A percentile compares a stretch with the other conserved stretches of the same genome.
phyloP scores from a whole-genome alignment of 2,329 filamentous ascomycete species.

The Thermoascus crustaceus region DNA sequence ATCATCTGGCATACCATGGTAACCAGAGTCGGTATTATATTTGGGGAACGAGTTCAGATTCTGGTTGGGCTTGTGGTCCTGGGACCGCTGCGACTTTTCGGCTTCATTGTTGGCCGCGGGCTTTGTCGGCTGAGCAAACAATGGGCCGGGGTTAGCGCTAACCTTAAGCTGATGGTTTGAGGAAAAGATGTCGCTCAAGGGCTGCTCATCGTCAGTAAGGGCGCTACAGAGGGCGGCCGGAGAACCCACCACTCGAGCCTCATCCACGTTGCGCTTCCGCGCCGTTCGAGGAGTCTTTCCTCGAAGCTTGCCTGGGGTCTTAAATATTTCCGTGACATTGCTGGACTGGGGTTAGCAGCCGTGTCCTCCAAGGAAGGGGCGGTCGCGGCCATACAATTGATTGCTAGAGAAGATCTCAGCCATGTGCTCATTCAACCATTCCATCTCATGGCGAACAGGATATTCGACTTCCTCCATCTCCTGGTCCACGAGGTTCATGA shows the following conservation, averaged over 20 bases:
- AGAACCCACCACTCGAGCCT: conserved; percentile 37
- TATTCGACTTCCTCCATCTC: conserved; percentile 92
- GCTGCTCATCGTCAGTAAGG: too few species aligned
- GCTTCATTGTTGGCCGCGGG: conserved; percentile 12
- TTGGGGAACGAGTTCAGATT: conserved; percentile 32
- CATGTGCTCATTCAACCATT: conserved; percentile 99
- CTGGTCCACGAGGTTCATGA: conserved; percentile 63
- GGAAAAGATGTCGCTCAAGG: conserved; percentile 42
- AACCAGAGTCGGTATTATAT: conserved; percentile 40
- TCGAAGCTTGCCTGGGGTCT: conserved; percentile 47
- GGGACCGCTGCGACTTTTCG: conserved; percentile 16
- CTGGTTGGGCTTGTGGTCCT: conserved; percentile 22
- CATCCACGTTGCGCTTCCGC: conserved; percentile 35
- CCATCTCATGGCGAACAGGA: conserved; percentile 84
- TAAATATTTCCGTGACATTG: conserved; percentile 91
- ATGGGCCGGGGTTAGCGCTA: conserved; percentile 26
- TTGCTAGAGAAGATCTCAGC: conserved; percentile 81
- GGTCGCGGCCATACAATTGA: conserved; percentile 56
- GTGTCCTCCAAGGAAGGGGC: conserved; percentile 5
- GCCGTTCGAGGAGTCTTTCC: conserved; percentile 42
- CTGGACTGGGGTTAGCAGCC: conserved; percentile 45
- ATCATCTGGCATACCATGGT: conserved; percentile 39
- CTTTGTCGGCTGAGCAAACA: conserved; percentile 28
- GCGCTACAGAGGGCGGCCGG: too few species aligned
- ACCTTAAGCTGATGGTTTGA: conserved; percentile 30